These are phyloP conservation scores for Linnemannia hyalina DNA, from an alignment of 192 early-diverging fungal genomes.

Conservation along the genomic window DNA sequence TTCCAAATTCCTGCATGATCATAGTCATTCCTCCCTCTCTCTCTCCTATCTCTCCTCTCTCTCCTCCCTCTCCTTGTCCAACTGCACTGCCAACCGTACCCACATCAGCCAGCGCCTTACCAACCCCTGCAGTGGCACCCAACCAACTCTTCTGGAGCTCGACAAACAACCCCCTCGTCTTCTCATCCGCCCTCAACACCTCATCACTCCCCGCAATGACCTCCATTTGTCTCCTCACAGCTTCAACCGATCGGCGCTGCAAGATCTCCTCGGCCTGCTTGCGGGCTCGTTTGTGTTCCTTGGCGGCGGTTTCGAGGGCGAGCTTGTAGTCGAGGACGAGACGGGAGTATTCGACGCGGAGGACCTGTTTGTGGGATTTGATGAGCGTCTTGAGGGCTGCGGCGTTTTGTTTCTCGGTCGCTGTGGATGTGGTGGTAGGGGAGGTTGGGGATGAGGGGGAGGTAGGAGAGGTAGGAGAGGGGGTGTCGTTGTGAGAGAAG, in stretches of 20 bases:
- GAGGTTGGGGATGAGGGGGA: not conserved
- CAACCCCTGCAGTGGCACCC: not conserved
- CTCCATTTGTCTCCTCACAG: conserved; percentile 13
- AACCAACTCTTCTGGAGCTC: not conserved
- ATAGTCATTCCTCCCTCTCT: not conserved
- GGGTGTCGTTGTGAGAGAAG: conserved; percentile 4
- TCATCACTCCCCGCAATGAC: conserved; percentile 3
- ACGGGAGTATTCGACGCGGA: conserved; percentile 5
- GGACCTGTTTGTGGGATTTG: conserved; percentile 2
- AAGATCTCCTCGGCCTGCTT: conserved; percentile 13
- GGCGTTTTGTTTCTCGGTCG: conserved; percentile 16
- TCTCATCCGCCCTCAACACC: conserved; percentile 9
- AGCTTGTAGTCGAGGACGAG: conserved; percentile 22
- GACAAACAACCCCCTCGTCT: conserved; percentile 17
- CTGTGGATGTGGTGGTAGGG: not conserved
- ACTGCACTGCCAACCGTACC: not conserved
- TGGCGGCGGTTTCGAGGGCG: conserved; percentile 4
- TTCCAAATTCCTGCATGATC: not conserved
- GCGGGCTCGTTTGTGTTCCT: conserved; percentile 12
- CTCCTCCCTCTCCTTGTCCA: not conserved
- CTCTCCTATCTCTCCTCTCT: not conserved
- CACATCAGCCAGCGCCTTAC: not conserved
- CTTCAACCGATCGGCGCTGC: not conserved
- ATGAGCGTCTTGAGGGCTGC: conserved; percentile 15
- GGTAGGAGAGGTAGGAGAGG: not conserved